Evolutionary conservation across 78 protist genomes (phyloP).

Genomic region (Dictyostelium brefeldianum): DNA sequence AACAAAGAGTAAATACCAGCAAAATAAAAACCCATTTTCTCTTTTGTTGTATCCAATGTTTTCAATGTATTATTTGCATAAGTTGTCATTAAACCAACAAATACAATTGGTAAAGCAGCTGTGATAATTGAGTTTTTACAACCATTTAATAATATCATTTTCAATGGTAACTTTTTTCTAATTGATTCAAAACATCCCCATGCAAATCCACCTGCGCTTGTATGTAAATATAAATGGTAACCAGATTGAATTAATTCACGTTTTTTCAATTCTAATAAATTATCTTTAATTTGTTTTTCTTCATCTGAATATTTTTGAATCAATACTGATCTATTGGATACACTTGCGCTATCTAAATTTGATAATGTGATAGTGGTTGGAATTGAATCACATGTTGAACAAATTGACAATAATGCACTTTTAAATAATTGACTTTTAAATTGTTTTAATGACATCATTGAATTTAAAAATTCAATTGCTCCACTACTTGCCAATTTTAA

Average conservation of each 20-base stretch:
- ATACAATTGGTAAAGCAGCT: slow-evolving; percentile 82
- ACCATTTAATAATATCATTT: slow-evolving; percentile 32
- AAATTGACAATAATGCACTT: slow-evolving; percentile 41
- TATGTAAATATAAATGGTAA: slow-evolving; percentile 82
- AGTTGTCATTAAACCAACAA: slow-evolving; percentile 86
- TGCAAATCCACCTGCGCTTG: slow-evolving; percentile 87
- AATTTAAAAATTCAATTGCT: slow-evolving; percentile 49
- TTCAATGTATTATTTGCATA: slow-evolving; percentile 15
- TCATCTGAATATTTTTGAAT: slow-evolving; percentile 2
- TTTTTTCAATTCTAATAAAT: slow-evolving; percentile 6
- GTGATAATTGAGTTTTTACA: slow-evolving; percentile 81
- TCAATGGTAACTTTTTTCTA: slow-evolving; percentile 40
- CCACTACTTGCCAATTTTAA: slow-evolving; percentile 52
- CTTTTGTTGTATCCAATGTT: slow-evolving; percentile 53
- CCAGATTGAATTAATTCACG: slow-evolving; percentile 76
- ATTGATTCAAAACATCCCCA: slow-evolving; percentile 85
- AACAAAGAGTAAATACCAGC: slow-evolving; percentile 52
- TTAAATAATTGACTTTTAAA: slow-evolving; percentile 1
- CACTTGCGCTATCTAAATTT: too few relatives aligned
- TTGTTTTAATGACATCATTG: not conserved
- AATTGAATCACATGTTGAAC: not conserved
- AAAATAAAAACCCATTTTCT: slow-evolving; percentile 72
- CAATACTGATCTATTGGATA: not conserved
- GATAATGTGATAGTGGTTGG: not conserved
- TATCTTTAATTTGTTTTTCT: slow-evolving; percentile 6